Percentiles rank a stretch among this genome's conserved stretches.
Evolutionary conservation across 192 early-diverging fungal species (phyloP).

Genomic region (Rhizophagus prolifer): DNA sequence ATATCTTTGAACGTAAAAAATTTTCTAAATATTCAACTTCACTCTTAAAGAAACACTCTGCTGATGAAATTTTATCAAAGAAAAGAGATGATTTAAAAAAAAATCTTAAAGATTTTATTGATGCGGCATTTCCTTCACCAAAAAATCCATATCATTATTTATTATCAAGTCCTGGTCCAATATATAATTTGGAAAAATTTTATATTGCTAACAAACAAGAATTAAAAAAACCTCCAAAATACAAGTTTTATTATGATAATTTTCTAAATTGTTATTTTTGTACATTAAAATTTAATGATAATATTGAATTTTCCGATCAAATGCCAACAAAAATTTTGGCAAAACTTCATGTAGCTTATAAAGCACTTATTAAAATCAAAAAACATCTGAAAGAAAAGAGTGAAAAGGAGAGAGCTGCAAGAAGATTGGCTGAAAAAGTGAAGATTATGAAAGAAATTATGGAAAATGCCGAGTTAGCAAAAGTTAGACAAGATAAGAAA

Average conservation of each 20-base stretch:
- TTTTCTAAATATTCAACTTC: neutral
- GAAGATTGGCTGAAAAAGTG: neutral
- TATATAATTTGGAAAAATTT: neutral
- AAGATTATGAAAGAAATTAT: neutral
- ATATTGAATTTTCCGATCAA: neutral
- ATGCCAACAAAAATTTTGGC: neutral
- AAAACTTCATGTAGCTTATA: neutral
- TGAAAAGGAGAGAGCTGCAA: neutral
- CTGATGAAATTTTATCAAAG: neutral
- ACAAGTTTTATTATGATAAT: neutral
- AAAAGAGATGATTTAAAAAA: neutral
- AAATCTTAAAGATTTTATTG: neutral
- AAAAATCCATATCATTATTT: neutral
- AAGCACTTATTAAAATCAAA: neutral
- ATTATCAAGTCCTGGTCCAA: neutral
- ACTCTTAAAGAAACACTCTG: neutral
- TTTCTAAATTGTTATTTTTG: neutral
- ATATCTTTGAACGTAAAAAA: neutral
- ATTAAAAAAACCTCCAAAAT: neutral
- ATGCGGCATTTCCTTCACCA: neutral
- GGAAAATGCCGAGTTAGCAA: neutral
- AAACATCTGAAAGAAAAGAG: neutral
- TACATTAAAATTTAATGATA: neutral
- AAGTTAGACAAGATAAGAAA: neutral
- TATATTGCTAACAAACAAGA: neutral